Evolutionary conservation across 192 early-diverging fungal genomes (phyloP).

Genomic region (Coemansia sp.): DNA sequence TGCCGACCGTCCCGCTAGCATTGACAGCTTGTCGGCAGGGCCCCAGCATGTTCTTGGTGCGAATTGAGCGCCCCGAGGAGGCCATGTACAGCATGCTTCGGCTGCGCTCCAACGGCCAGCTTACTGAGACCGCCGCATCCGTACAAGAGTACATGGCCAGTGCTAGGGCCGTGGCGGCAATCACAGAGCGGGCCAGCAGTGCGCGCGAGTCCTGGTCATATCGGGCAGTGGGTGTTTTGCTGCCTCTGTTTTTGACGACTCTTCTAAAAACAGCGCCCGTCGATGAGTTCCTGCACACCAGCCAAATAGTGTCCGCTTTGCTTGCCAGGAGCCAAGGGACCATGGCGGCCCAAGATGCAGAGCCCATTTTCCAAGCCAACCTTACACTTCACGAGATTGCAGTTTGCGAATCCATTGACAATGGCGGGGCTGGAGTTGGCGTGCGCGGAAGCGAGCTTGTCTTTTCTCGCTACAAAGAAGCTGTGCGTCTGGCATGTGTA

Average conservation of each 20-base stretch:
- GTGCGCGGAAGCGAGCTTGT: background rate
- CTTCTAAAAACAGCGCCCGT: background rate
- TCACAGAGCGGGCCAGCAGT: constrained; percentile 11
- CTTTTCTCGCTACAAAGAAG: constrained; percentile 23
- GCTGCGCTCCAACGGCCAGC: constrained; percentile 19
- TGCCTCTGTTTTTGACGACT: constrained; percentile 23
- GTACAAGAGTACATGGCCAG: constrained; percentile 25
- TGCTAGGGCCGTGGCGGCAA: constrained; percentile 7
- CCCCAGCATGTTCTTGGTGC: background rate
- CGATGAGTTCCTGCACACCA: constrained; percentile 15
- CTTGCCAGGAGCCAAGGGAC: constrained; percentile 5
- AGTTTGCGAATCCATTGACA: constrained; percentile 10
- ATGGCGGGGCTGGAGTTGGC: background rate
- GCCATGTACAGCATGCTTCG: constrained; percentile 36
- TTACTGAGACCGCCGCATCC: constrained; percentile 1
- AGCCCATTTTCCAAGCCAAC: constrained; percentile 24
- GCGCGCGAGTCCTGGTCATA: constrained; percentile 24
- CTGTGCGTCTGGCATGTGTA: constrained; percentile 25
- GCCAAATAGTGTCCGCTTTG: constrained; percentile 16
- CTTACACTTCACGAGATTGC: constrained; percentile 38
- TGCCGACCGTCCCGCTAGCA: constrained; percentile 21
- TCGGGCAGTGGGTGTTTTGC: constrained; percentile 23
- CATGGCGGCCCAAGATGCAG: constrained; percentile 12
- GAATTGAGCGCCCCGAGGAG: constrained; percentile 16
- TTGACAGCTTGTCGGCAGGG: background rate